Conservation (phyloP, 306 rosid species). For the Lablab purpureus region DNA sequence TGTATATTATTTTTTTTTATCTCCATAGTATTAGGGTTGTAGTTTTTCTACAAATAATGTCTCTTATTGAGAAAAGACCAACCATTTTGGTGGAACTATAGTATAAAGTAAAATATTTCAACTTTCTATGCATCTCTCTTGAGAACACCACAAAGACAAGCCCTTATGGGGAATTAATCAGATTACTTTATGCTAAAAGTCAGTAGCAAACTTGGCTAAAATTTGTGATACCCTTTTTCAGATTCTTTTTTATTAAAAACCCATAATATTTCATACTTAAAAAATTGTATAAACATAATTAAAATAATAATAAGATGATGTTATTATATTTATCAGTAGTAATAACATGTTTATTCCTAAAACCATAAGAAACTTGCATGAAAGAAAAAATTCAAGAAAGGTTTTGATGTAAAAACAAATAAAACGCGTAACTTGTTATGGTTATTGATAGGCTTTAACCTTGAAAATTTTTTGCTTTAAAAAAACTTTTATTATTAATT, state of each 20-base stretch:
- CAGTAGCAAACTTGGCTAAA: conserved; percentile 23
- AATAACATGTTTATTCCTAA: background rate
- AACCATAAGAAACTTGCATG: too few relatives aligned
- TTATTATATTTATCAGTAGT: background rate
- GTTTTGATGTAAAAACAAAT: background rate
- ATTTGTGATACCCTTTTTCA: background rate
- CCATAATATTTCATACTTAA: background rate
- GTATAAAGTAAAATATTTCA: conserved; percentile 32
- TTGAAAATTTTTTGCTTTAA: background rate
- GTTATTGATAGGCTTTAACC: background rate
- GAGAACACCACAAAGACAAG: conserved; percentile 39
- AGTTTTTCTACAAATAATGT: conserved; percentile 31
- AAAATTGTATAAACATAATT: background rate
- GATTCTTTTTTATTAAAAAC: background rate
- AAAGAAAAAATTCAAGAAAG: too few relatives aligned
- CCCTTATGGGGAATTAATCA: conserved; percentile 15
- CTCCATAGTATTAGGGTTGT: background rate
- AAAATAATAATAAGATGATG: background rate
- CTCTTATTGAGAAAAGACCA: conserved; percentile 14
- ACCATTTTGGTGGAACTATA: conserved; percentile 25
- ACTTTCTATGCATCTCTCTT: conserved; percentile 21
- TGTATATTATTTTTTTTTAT: background rate
- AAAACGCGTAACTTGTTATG: background rate
- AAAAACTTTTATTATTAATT: background rate
- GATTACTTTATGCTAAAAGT: background rate